Evolutionary conservation across 2,329 filamentous ascomycete genomes (phyloP), one percentile per base, ranked within the genome.

Genomic region (Alternaria triticina): DNA sequence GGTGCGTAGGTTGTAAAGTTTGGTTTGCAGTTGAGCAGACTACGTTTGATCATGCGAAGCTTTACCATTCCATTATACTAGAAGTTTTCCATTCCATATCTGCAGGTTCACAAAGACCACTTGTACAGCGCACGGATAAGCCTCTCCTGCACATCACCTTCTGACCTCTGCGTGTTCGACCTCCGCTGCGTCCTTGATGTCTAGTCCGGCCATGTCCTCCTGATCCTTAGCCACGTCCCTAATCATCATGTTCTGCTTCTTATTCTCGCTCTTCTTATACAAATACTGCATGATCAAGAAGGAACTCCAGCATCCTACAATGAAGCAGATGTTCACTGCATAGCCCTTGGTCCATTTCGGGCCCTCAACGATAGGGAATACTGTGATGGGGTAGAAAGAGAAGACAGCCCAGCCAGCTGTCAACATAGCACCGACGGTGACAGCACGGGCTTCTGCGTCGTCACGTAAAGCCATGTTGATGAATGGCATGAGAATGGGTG

Each of bases 261-360:
- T 76, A 54, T 69, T 73, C 67, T 78, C 74, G 47, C 73, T 75
- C 61, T 64, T 73, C 57, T 68, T 67, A 62, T 83, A 78, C 5
- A 83, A 47, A 17, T 80, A 71, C 36, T 83, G 73, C 28, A 79
- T 78, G 6, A 75, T 64, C 13, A 82, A 62, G 59, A 84, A 83
- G 8, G 79, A 78, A 44, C 69, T 65, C 83, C 82, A 85, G 22
- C 84, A 74, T 4, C 84, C 69, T 46, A 83, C 73, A 36, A 82
- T 80, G 54, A 86, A 86, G 0, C 78, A 80, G 51, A 85, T 79
- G 3, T 82, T 80, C 6, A 84, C 80, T 0, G 83, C 82, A 77
- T 83, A 86, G 0, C 84, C 84, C 28, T 83, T 83, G 2, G 72
- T 80, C 84, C 84, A 86, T 33, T 80, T 75, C 0, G 84, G 84